A percentile compares a stretch with the other conserved stretches of the same genome.
These are phyloP conservation scores for Potentilla sterilis DNA, from an alignment of 306 rosid species.

Conservation along the genomic window DNA sequence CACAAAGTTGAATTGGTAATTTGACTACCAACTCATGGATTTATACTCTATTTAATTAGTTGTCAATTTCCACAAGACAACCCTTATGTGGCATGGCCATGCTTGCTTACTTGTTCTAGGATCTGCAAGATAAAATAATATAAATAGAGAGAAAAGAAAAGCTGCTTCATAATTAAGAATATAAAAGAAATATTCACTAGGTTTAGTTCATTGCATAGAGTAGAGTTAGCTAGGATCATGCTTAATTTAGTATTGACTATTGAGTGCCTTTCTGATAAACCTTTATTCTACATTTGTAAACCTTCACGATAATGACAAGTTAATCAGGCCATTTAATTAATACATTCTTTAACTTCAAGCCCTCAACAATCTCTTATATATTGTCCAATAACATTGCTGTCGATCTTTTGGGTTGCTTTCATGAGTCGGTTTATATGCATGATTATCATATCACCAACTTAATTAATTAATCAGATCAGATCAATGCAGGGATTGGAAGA, in stretches of 20 bases:
- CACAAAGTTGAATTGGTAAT: not conserved
- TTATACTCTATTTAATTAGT: not conserved
- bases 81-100: not conserved
- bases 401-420: not conserved
- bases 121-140: not conserved
- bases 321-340: not conserved
- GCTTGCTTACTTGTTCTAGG: not conserved
- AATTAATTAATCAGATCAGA: not conserved
- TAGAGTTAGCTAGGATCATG: not conserved
- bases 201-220: not conserved
- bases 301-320: not conserved
- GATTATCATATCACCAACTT: not conserved
- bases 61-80: not conserved
- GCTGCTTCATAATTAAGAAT: not conserved
- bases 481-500: not conserved
- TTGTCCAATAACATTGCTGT: not conserved
- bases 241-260: not conserved
- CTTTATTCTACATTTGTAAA: not conserved
- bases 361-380: too few relatives aligned
- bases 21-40: not conserved
- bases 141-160: not conserved
- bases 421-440: not conserved
- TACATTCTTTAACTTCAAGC: not conserved
- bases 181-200: not conserved
- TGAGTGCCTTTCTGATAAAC: not conserved